phyloP scores from a whole-genome alignment of 139 green algal genomes.

The Choricystis sp. region DNA sequence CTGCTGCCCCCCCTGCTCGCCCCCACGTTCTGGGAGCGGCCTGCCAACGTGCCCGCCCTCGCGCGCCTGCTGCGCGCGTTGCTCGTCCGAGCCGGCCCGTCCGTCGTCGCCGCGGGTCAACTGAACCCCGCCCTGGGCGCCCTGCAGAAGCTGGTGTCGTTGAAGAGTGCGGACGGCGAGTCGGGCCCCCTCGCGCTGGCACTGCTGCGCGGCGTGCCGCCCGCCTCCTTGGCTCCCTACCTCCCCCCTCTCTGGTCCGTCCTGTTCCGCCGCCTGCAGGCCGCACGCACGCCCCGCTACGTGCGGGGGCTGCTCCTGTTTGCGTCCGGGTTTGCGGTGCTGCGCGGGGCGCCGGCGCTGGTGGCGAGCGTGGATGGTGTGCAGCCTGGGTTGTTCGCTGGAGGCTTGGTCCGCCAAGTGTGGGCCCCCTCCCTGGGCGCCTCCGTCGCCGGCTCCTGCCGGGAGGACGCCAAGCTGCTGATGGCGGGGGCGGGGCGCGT shows the following conservation, averaged over 20 bases:
- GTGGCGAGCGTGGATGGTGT: constrained; percentile 51
- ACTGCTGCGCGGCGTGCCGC: constrained; percentile 18
- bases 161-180: constrained; percentile 74
- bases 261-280: constrained; percentile 38
- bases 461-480: background rate
- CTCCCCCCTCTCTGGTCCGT: constrained; percentile 13
- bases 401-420: constrained; percentile 64
- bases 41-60: constrained; percentile 83
- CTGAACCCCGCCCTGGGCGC: constrained; percentile 76
- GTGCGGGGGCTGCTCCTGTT: constrained; percentile 57
- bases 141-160: constrained; percentile 82
- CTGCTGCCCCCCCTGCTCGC: constrained; percentile 77
- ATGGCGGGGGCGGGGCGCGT: background rate
- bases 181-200: constrained; percentile 76
- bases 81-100: constrained; percentile 41
- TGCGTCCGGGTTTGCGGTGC: constrained; percentile 43
- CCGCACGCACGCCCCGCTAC: constrained; percentile 50
- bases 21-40: constrained; percentile 77
- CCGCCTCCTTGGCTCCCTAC: constrained; percentile 7
- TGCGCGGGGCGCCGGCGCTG: constrained; percentile 32
- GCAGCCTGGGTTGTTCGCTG: constrained; percentile 57
- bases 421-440: background rate
- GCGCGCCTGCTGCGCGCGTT: constrained; percentile 87
- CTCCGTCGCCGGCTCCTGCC: background rate
- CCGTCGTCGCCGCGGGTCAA: constrained; percentile 44